These are phyloP conservation scores for Corchorus olitorius DNA, from an alignment of 345 rosid genomes.

Conservation along the genomic window DNA sequence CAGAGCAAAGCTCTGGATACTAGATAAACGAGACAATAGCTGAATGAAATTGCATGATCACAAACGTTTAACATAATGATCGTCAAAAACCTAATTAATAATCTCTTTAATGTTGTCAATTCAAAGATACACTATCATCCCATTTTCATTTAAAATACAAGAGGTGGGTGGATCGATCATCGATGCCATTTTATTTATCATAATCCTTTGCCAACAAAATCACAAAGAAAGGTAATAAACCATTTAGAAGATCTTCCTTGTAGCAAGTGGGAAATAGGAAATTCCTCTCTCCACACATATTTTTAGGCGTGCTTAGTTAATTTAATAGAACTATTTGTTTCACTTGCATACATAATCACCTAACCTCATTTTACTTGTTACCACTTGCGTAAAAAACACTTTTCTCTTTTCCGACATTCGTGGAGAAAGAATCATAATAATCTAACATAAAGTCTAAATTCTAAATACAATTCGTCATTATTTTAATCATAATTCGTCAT, in stretches of 20 bases:
- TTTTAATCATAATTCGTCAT: too few species aligned
- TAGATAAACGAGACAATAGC: too few species aligned
- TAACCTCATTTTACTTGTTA: not conserved
- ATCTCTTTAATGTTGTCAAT: not conserved
- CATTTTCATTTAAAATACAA: not conserved
- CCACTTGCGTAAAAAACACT: not conserved
- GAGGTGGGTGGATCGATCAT: too few species aligned
- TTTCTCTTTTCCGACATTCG: not conserved
- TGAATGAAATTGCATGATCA: not conserved
- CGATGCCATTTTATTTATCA: not conserved
- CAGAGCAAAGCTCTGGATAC: too few species aligned
- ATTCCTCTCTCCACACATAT: not conserved
- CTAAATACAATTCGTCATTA: too few species aligned
- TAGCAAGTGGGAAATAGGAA: not conserved
- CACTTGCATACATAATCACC: not conserved
- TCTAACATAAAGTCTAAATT: not conserved
- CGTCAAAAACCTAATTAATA: not conserved
- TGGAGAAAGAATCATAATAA: slow-evolving; percentile 10
- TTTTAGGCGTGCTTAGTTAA: not conserved
- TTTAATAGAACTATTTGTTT: too few species aligned
- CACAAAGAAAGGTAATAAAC: not conserved
- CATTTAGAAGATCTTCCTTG: not conserved
- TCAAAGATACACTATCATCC: not conserved
- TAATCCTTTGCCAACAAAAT: not conserved
- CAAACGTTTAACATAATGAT: not conserved